A percentile compares a stretch with the other conserved stretches of the same genome.
These are phyloP conservation scores for Tilletia indica DNA, from an alignment of 1,284 basidiomycete genomes.

Conservation along the genomic window DNA sequence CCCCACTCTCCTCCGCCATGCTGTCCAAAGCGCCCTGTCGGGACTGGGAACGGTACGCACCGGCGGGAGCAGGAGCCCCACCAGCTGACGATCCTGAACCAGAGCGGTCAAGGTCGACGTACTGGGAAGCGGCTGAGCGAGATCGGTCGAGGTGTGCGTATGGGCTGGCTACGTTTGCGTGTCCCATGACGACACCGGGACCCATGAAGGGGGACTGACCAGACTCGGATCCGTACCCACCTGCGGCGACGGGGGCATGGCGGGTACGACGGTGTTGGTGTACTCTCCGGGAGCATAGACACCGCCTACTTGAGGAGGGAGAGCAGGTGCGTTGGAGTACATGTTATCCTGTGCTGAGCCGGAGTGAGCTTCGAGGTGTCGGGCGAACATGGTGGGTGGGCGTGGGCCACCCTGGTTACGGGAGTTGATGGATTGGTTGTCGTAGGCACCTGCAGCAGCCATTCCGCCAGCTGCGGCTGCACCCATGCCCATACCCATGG, in stretches of 20 bases:
- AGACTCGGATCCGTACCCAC: slow-evolving; percentile 36
- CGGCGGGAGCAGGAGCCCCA: slow-evolving; percentile 21
- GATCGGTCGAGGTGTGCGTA: slow-evolving; percentile 47
- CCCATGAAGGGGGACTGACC: slow-evolving; percentile 39
- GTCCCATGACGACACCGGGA: slow-evolving; percentile 26
- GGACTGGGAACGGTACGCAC: slow-evolving; percentile 22
- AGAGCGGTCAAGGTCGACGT: slow-evolving; percentile 24
- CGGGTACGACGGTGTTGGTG: slow-evolving; percentile 31
- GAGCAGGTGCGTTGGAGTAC: slow-evolving; percentile 11
- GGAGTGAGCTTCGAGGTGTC: slow-evolving; percentile 43
- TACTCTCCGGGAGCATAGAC: slow-evolving; percentile 32
- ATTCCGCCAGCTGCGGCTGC: slow-evolving; percentile 34
- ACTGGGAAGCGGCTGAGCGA: slow-evolving; percentile 18
- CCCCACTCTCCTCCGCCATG: slow-evolving; percentile 8
- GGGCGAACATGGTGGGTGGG: slow-evolving; percentile 55
- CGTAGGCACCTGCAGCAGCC: slow-evolving; percentile 31
- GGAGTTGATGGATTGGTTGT: slow-evolving; percentile 1
- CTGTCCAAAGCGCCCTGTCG: slow-evolving; percentile 13
- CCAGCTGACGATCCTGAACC: slow-evolving; percentile 23
- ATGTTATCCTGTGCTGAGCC: slow-evolving; percentile 6
- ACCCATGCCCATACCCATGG: slow-evolving; percentile 21
- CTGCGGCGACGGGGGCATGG: slow-evolving; percentile 45
- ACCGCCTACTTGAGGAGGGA: slow-evolving; percentile 32
- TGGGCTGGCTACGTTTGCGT: slow-evolving; percentile 42
- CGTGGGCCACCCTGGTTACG: slow-evolving; percentile 52